These are phyloP conservation scores for Coemansia sp. DNA, from an alignment of 192 early-diverging fungal species.

Conservation along the genomic window DNA sequence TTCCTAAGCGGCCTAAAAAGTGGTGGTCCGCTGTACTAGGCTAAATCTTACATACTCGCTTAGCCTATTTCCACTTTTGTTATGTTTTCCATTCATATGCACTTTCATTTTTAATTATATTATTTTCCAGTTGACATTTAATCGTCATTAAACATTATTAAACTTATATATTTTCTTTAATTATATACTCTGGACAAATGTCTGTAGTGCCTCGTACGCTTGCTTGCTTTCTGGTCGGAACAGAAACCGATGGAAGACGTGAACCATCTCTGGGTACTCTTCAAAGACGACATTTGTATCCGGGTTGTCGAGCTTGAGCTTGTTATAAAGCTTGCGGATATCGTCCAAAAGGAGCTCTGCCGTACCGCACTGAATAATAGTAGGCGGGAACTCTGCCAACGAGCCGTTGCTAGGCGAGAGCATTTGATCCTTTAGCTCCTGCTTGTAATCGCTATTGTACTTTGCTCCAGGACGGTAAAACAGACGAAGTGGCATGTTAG, in stretches of 20 bases:
- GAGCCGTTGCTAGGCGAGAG: conserved; percentile 18
- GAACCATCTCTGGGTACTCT: conserved; percentile 42
- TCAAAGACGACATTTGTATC: conserved; percentile 12
- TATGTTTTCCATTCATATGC: background rate
- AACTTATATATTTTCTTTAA: background rate
- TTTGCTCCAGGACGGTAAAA: conserved; percentile 33
- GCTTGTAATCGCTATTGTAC: conserved; percentile 11
- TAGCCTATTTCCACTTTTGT: background rate
- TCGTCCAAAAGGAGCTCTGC: conserved; percentile 28
- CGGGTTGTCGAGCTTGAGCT: conserved; percentile 16
- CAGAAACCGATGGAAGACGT: conserved; percentile 41
- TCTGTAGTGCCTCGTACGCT: conserved; percentile 19
- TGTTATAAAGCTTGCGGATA: conserved; percentile 14
- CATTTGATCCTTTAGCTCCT: conserved; percentile 23
- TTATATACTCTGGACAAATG: conserved; percentile 10
- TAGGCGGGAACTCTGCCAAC: conserved; percentile 39
- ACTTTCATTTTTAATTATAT: background rate
- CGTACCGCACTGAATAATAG: conserved; percentile 19
- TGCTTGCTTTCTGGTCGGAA: conserved; percentile 16
- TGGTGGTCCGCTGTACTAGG: conserved; percentile 51
- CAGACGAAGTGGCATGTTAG: conserved; percentile 23
- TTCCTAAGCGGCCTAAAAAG: conserved; percentile 19
- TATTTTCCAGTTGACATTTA: background rate
- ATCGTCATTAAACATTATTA: background rate
- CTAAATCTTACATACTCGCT: background rate